Evolutionary conservation across 495 filamentous ascomycete species (phyloP), one percentile per base, ranked within the genome.

Genomic region (Aspergillus hancockii): DNA sequence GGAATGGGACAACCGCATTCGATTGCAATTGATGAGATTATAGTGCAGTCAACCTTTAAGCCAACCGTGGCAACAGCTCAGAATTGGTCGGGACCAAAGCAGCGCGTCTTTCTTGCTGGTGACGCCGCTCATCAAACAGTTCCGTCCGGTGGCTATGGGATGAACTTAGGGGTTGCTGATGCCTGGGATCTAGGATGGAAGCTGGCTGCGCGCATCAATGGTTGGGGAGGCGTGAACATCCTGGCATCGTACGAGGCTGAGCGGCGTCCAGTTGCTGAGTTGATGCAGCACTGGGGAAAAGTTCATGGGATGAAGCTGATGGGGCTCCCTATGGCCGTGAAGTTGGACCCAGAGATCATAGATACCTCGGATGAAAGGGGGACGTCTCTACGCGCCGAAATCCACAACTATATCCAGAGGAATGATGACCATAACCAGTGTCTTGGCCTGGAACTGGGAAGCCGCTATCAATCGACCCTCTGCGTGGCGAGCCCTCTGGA

Each of bases 81-180:
- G 8, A 18, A 25, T 2, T 71, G 63, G 14, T 2, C 8, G n/a
- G 23, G 25, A 30, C 16, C 19, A 14, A 31, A 71, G 21, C 55
- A 64, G 14, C 71, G 77, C 4, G 59, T 85, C 5, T 79, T 85
- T 36, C 67, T 85, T 0, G 81, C 77, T 8, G 83, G 82, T 16
- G 83, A 85, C 65, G 71, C 81, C 30, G 64, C 62, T 31, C 71
- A 73, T 49, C 61, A 54, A 12, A 61, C 58, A 8, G 57, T 61
- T 32, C 63, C 71, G 18, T 36, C 61, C 12, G 73, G 71, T 18
- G 71, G 71, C 0, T 63, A 71, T 41, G 70, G 70, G 3, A 68
- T 74, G 65, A 74, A 75, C 47, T 69, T 58, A 8, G 71, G 66
- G 3, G 36, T 74, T n/a, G 67, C 50, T 13, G 73, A 76, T 58